Evolutionary conservation across 2,329 filamentous ascomycete genomes (phyloP), one percentile per base, ranked within the genome.

Genomic region (Mycocentrospora acerina): DNA sequence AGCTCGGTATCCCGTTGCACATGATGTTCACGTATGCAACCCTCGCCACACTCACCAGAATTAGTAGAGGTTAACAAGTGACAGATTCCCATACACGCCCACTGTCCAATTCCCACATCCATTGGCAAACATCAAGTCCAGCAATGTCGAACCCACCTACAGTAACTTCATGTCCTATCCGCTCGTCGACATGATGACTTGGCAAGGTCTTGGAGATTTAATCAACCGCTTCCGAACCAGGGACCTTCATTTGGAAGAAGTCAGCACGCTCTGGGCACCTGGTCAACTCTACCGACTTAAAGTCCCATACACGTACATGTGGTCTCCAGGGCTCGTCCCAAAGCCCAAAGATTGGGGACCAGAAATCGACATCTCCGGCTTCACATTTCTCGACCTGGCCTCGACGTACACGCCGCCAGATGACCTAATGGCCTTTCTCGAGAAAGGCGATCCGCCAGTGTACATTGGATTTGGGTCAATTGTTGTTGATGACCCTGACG

Each of bases 1-100:
- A 85, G 60, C 64, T 89, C 46, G 85, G 84, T 0, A 81, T 89
- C 16, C 86, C 86, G 0, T 60, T 89, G 12, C 86, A 90, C 54
- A 81, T 95, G 68, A 94, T 95, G 86, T 95, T 95, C 69, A 95
- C 90, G 42, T 86, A 73, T 62, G 82, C 44, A 78, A 17, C 4
- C 10, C 80, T 0, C 2, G n/a, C 19, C 8, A 3, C 16, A 5
- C 7, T 11, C 13, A 24, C 5, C 15, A 17, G 7, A 13, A 10
- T 4, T 8, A n/a, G 35, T 60, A 57, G 52, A 4, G 9, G 19
- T 46, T 60, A 25, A 56, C 18, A 3, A 8, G 2, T 3, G 55
- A 54, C 40, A 74, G 72, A 6, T 85, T 90, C 40, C 87, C 87
- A 0, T 90, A 88, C 56, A 86, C 82, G 0, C 85, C 86, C 0